Base-by-base conservation (phyloP, 2,329 filamentous ascomycete genomes). In the Atkinsonella hypoxylon region DNA sequence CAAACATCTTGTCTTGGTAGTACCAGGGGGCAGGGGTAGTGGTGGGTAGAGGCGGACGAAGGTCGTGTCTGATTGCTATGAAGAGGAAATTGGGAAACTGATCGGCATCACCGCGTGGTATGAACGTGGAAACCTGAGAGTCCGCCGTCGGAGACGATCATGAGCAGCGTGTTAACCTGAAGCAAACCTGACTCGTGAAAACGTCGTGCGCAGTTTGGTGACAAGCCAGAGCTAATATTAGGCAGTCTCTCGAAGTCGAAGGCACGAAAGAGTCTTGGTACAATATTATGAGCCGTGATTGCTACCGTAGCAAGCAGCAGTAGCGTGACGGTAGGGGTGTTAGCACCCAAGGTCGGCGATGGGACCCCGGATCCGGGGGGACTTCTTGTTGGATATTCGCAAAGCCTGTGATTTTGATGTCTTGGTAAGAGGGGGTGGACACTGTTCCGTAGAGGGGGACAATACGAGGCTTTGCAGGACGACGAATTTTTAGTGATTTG, bases 1-100 rank as follows among this genome's bases (percentile, higher is more conserved):
- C 47, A 20, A 54, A 51, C 53, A 57, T 56, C 44, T 49, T 53
- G 54, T 26, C 47, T 47, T 49, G 4, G 18, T 22, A 47, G 50
- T 53, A 49, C 40, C 46, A 55, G 50, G 47, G 45, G 39, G 12
- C n/a, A 12, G 17, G 20, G 11, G 31, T 3, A 20, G 18, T 22
- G 30, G 26, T 26, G 26, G 34, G 11, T 31, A 50, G 49, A 54
- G 51, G 51, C 50, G 51, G 51, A 53, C 43, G 53, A 52, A 34
- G 12, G 30, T 51, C 47, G 51, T 50, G 53, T 51, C 53, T 54
- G 52, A 52, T 45, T 49, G 34, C 18, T 44, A 41, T 26, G 32
- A 36, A 30, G 20, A 39, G n/a, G 41, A 34, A 49, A 20, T 48
- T 45, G 43, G 32, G 45, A 40, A 42, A 44, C 12, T 45, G 41